Base-by-base conservation (phyloP, 192 early-diverging fungal species). In the Neocallimastix lanati region DNA sequence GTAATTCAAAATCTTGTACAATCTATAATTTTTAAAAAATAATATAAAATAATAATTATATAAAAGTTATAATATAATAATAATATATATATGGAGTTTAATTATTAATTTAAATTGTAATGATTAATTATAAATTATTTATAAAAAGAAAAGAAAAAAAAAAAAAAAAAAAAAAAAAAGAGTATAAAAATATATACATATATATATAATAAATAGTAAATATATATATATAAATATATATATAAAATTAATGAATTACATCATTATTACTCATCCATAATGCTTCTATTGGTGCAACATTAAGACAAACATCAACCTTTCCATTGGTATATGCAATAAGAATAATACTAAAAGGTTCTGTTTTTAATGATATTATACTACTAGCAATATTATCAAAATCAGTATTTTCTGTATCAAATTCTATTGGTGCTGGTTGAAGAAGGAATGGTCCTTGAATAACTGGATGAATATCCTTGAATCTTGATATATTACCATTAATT, bases 241-340 rank as follows among this genome's bases (percentile, higher is more conserved):
- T n/a, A n/a, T n/a, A n/a, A n/a, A n/a, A n/a, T n/a, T n/a, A n/a
- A n/a, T n/a, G n/a, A n/a, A n/a, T 67, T 67, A 67, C 50, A 27
- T 67, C 50, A 67, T 67, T 67, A 11, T 67, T 67, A n/a, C 50
- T 67, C 50, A 67, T 67, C 50, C 50, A 67, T 67, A 67, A 67
- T 67, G 50, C 50, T 67, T 67, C 50, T n/a, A 67, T 25, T 67
- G 50, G 28, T 85, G 89, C 87, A 58, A 88, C 83, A 37, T 89
- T 88, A 12, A 91, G 86, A 84, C 86, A 92, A 28, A 92, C 84
- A 30, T 92, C 90, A 29, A 93, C 81, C 29, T 83, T 85, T 1
- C 90, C 89, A 81, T 92, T 87, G 27, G 86, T 86, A 81, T 86
- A 87, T 12, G 89, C 90, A 21, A 94, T 79, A 12, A 84, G 85